Evolutionary conservation across 116 monocot species (phyloP).

Genomic region (Zostera marina): DNA sequence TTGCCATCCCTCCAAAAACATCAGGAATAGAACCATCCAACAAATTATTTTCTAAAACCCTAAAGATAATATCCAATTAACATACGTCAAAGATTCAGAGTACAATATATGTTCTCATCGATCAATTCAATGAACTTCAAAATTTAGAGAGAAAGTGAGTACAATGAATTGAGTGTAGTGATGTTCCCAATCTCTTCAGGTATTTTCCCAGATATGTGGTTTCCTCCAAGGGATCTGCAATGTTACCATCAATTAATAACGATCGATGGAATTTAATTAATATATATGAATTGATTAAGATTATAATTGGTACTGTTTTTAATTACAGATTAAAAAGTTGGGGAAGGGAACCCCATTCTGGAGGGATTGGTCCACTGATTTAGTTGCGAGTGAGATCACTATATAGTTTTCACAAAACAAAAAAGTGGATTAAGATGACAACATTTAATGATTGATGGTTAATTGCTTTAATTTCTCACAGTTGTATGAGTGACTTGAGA

Average conservation of each 20-base stretch:
- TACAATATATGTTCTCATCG: no score
- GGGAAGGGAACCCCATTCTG: constrained; percentile 24
- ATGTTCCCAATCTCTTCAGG: constrained; percentile 14
- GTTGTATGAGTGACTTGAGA: constrained; percentile 17
- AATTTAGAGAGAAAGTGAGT: background rate
- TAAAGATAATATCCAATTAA: background rate
- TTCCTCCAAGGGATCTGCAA: constrained; percentile 10
- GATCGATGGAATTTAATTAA: no score
- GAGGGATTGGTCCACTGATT: constrained; percentile 39
- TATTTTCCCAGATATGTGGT: constrained; percentile 5
- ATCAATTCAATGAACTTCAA: background rate
- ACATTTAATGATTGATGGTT: background rate
- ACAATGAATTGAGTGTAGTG: constrained; percentile 8
- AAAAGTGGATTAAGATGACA: background rate
- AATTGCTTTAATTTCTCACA: no score
- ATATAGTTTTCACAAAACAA: background rate
- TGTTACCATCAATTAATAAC: background rate
- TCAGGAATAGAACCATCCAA: constrained; percentile 12
- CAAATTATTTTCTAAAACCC: constrained; percentile 9
- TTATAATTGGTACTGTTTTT: background rate
- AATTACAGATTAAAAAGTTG: constrained; percentile 29
- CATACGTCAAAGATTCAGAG: background rate
- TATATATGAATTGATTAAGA: background rate
- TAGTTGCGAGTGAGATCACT: constrained; percentile 49
- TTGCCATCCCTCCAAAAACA: background rate